Evolutionary conservation across 2,329 filamentous ascomycete genomes (phyloP), one percentile per base, ranked within the genome.

Genomic region (Alternaria longipes): DNA sequence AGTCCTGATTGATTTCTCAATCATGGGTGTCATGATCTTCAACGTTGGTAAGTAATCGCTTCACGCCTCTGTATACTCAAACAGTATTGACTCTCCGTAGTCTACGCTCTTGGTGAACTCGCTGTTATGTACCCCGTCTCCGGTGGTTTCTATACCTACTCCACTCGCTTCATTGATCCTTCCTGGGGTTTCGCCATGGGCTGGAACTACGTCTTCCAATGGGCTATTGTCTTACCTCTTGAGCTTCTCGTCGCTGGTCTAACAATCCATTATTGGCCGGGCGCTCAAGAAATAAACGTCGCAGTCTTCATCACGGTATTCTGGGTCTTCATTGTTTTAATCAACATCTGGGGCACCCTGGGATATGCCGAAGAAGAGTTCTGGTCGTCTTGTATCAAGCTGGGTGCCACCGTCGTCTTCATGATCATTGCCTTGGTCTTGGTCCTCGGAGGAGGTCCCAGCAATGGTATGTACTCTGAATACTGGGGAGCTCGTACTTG

Each of bases 401-500:
- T 79, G 16, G 50, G 61, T 9, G 77, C 77, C 1, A 77, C 74
- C n/a, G 62, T 78, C 57, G 70, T 78, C 56, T 79, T 79, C 70
- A 78, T 79, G 73, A 74, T 79, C 62, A 76, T 87, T 16, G 81
- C 83, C 3, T 79, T 88, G 55, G 81, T 87, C 58, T 77, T 86
- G 36, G 85, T 87, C 71, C 83, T 81, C 71, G 86, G 86, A 40
- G 86, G 86, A 44, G 85, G 85, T 2, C 85, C 85, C 1, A 77
- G 74, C 51, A 78, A 76, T 5, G 81, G 85, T 50, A 75, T 80
- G 14, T 79, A 86, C 12, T 45, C 53, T 50, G 72, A 75, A 54
- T 88, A 89, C 72, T 84, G 89, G 45, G 88, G 89, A 16, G 86
- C 84, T 20, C 81, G 82, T 42, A 89, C 86, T 79, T 90, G 87